These are phyloP conservation scores for Cystobasidium slooffiae DNA, from an alignment of 1,284 basidiomycete genomes.

Conservation along the genomic window DNA sequence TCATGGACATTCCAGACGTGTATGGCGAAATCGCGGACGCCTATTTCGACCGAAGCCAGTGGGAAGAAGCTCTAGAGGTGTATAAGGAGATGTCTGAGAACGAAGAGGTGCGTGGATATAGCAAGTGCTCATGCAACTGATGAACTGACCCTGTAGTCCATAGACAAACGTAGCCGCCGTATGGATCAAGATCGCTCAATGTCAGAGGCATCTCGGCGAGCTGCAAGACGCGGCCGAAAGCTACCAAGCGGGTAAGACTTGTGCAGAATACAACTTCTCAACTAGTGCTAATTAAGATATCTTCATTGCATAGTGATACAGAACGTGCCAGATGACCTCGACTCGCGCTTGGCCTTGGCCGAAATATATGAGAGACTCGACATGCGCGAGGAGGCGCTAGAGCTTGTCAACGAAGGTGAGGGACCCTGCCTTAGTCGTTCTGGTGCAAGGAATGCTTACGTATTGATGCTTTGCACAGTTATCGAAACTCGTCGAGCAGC, in stretches of 20 bases:
- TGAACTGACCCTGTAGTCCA: too few relatives aligned
- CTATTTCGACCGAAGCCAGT: slow-evolving; percentile 74
- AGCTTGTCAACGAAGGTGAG: slow-evolving; percentile 81
- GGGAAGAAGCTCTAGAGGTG: slow-evolving; percentile 73
- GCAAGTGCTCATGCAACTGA: background rate
- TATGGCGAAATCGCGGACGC: slow-evolving; percentile 84
- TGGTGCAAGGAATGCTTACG: too few relatives aligned
- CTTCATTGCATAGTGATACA: slow-evolving; percentile 64
- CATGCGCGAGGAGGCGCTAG: slow-evolving; percentile 78
- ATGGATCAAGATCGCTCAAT: slow-evolving; percentile 51
- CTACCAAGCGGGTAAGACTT: slow-evolving; percentile 64
- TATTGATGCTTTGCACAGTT: slow-evolving; percentile 47
- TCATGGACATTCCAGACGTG: slow-evolving; percentile 73
- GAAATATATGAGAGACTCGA: slow-evolving; percentile 80
- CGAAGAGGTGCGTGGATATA: slow-evolving; percentile 59
- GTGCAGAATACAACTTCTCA: background rate
- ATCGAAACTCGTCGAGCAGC: slow-evolving; percentile 42
- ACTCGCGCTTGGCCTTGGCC: slow-evolving; percentile 84
- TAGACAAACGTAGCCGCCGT: slow-evolving; percentile 51
- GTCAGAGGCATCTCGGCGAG: slow-evolving; percentile 70
- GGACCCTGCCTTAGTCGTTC: background rate
- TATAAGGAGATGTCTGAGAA: slow-evolving; percentile 74
- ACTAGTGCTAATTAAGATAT: background rate
- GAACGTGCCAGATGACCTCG: slow-evolving; percentile 73
- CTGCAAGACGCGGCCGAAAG: slow-evolving; percentile 76